Conservation (phyloP, 1,139 yeast species). For the Neolecta irregularis region DNA sequence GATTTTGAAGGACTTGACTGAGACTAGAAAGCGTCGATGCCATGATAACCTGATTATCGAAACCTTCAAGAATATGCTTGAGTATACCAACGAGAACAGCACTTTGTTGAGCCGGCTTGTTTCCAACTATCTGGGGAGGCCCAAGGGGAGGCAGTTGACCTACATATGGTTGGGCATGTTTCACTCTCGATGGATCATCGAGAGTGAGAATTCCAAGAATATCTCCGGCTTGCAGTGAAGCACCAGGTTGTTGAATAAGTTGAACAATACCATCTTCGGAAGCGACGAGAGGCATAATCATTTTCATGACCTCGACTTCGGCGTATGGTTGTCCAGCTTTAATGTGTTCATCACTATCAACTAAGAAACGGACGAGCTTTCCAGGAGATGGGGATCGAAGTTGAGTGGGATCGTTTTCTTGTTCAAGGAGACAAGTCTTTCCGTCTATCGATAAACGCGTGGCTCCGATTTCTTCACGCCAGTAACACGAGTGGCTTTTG, state of each 20-base stretch:
- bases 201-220: slow-evolving; percentile 84
- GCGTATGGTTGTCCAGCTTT: slow-evolving; percentile 88
- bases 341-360: slow-evolving; percentile 90
- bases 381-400: slow-evolving; percentile 98
- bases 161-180: slow-evolving; percentile 89
- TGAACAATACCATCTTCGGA: slow-evolving; percentile 89
- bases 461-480: slow-evolving; percentile 95
- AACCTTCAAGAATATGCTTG: slow-evolving; percentile 71
- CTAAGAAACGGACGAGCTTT: slow-evolving; percentile 80
- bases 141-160: slow-evolving; percentile 88
- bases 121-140: slow-evolving; percentile 64
- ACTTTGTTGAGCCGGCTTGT: slow-evolving; percentile 69
- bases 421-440: slow-evolving; percentile 83
- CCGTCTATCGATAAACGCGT: slow-evolving; percentile 93
- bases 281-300: slow-evolving; percentile 75
- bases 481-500: slow-evolving; percentile 83
- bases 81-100: slow-evolving; percentile 43
- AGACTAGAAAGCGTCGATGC: slow-evolving; percentile 59
- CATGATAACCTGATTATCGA: slow-evolving; percentile 90
- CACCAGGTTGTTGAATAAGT: slow-evolving; percentile 93
- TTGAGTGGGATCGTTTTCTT: slow-evolving; percentile 96
- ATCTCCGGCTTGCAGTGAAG: slow-evolving; percentile 90
- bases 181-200: slow-evolving; percentile 93
- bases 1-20: slow-evolving; percentile 57
- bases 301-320: slow-evolving; percentile 96